A percentile compares a stretch with the other conserved stretches of the same genome.
These are phyloP conservation scores for Chrysoporthe cubensis DNA, from an alignment of 2,329 filamentous ascomycete genomes.

Conservation along the genomic window DNA sequence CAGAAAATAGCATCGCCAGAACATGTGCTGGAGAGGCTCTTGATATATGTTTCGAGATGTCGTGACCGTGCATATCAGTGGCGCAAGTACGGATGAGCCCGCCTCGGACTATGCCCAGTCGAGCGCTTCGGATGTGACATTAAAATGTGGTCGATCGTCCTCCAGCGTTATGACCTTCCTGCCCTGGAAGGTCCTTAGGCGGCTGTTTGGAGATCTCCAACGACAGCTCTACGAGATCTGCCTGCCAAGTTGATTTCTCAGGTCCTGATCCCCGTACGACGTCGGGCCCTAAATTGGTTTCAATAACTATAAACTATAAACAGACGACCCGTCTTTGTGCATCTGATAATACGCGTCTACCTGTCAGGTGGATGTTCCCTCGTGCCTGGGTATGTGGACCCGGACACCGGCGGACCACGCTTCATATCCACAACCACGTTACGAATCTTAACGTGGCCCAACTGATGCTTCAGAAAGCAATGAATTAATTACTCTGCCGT, in stretches of 20 bases:
- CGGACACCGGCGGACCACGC: too few species aligned
- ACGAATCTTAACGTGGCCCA: too few species aligned
- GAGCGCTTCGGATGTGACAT: constrained; percentile 18
- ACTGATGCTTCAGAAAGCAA: too few species aligned
- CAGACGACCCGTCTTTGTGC: background rate
- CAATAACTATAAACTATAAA: background rate
- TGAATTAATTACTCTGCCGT: too few species aligned
- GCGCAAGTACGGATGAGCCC: constrained; percentile 17
- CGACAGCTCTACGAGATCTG: background rate
- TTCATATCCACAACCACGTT: too few species aligned
- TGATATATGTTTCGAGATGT: constrained; percentile 1
- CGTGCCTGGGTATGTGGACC: too few species aligned
- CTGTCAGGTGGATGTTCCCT: background rate
- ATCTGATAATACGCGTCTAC: background rate
- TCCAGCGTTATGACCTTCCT: constrained; percentile 19
- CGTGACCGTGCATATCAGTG: constrained; percentile 18
- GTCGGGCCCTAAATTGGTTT: background rate
- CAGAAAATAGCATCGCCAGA: background rate
- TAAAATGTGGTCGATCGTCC: constrained; percentile 11
- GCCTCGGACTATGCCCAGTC: constrained; percentile 11
- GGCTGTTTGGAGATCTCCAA: constrained; percentile 17
- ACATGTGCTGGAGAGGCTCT: background rate
- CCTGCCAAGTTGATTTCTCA: background rate
- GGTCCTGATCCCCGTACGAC: background rate
- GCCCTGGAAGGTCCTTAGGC: constrained; percentile 21